Evolutionary conservation across 495 filamentous ascomycete genomes (phyloP).

Genomic region (Opeltia flavorubescens): DNA sequence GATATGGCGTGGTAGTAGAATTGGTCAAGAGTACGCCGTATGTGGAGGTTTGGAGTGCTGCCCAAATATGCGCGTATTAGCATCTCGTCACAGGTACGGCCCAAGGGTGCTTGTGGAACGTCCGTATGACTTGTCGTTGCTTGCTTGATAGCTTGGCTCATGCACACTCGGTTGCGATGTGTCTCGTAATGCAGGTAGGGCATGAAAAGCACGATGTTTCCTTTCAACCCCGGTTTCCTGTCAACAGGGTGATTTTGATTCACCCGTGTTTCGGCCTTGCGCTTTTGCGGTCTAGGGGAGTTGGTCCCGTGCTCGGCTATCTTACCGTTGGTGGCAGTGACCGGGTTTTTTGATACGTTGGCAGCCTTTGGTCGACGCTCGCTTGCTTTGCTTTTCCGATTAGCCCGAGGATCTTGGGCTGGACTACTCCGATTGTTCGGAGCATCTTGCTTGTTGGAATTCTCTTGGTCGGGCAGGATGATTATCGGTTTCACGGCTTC

Average conservation of each 20-base stretch:
- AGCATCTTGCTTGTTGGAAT: background rate
- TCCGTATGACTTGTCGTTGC: slow-evolving; percentile 23
- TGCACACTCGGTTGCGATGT: slow-evolving; percentile 36
- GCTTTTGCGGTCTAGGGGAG: slow-evolving; percentile 11
- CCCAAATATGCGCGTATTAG: slow-evolving; percentile 49
- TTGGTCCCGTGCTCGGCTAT: too few relatives aligned
- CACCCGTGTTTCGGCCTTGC: slow-evolving; percentile 14
- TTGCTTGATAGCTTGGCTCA: slow-evolving; percentile 44
- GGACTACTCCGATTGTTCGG: too few relatives aligned
- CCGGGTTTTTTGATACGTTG: too few relatives aligned
- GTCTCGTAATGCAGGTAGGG: slow-evolving; percentile 59
- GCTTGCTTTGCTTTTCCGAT: too few relatives aligned
- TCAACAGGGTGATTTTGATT: background rate
- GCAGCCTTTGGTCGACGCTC: too few relatives aligned
- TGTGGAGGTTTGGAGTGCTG: slow-evolving; percentile 41
- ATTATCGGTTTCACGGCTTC: background rate
- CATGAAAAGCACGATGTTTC: slow-evolving; percentile 51
- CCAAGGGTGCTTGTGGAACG: slow-evolving; percentile 17
- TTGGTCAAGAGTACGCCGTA: slow-evolving; percentile 56
- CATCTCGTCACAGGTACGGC: slow-evolving; percentile 40
- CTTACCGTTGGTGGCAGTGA: too few relatives aligned
- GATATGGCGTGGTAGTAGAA: slow-evolving; percentile 61
- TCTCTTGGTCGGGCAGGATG: slow-evolving; percentile 13
- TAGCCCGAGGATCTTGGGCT: too few relatives aligned
- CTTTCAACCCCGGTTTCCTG: slow-evolving; percentile 12